Evolutionary conservation across 2,329 filamentous ascomycete species (phyloP), one percentile per base, ranked within the genome.

Genomic region (Tolypocladium capitatum): DNA sequence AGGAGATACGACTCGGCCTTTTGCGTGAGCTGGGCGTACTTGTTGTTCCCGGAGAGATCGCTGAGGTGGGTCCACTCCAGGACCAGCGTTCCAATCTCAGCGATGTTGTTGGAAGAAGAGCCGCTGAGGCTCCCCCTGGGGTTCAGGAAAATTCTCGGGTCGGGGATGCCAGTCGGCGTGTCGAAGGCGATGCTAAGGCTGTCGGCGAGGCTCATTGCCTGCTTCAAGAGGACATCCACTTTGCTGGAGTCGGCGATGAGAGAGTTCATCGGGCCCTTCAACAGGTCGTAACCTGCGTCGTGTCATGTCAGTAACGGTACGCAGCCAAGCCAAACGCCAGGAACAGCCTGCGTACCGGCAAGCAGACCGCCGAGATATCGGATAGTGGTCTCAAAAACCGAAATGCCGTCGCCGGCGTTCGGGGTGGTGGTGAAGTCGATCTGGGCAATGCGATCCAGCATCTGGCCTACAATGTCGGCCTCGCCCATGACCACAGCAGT

Each of bases 311-410:
- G 13, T 54, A 40, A 46, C 38, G 9, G 0, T n/a, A n/a, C 5
- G 13, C 4, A 9, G 11, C 16, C 13, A 11, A 27, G 13, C 36
- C 6, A 27, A 18, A 18, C 18, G 30, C 13, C 30, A 5, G 38
- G n/a, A 24, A 24, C 24, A 24, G 24, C 24, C 24, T 24, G 14
- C 56, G 20, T 54, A 76, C 82, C 86, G 2, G 88, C 85, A 9
- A 95, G 60, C 56, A 95, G 72, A 16, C 88, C 89, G 10, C 79
- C 89, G 1, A 95, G 68, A 58, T 94, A 94, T 28, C 89, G 81
- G 58, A 95, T 94, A 0, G 86, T 95, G 0, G 87, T 94, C 66
- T 95, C 89, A 58, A 95, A 95, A 8, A 95, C 66, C 34, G 84
- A 91, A 44, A 94, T 80, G 10, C 71, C 65, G 1, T 71, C 64